Evolutionary conservation across 768 basidiomycete genomes (phyloP), one percentile per base, ranked within the genome.

Genomic region (Paxillus rubicundulus): DNA sequence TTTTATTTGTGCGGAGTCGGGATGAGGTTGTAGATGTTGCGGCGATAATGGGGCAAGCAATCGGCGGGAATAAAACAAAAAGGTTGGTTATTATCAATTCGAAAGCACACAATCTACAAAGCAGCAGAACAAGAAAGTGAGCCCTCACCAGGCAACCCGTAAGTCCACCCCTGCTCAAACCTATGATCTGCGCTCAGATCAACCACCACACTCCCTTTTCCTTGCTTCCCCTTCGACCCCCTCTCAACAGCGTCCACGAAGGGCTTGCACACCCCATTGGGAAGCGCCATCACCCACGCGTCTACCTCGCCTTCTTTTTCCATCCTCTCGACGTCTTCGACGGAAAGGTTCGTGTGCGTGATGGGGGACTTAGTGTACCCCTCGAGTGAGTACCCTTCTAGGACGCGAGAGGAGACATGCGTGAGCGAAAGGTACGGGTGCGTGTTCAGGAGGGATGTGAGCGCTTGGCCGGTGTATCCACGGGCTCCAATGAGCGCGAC

Each of bases 241-340:
- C 82, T 79, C 63, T 97, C 93, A 44, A 99, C 74, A 14, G 96
- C 96, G 63, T 95, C 93, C 32, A 99, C 93, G 66, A 96, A 99
- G 1, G 95, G 95, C 71, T 95, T 94, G 74, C 90, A 89, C 20
- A 92, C 82, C 17, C 97, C 97, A 60, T 98, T 99, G n/a, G 97
- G 97, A 44, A 99, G 80, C 2, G 97, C 97, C 90, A 98, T 95
- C 48, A 98, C 84, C 96, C 97, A 99, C 9, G 93, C 96, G 65
- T 99, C 96, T 16, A 99, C 92, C 63, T 88, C 89, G 9, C 89
- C 86, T 45, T 83, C 75, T 71, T 86, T 85, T 72, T 98, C 97
- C 86, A 99, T 89, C 65, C 73, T 76, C 68, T 91, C 85, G 9
- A 98, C 89, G 59, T 97, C 90, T 52, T 77, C 73, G 9, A 78